These are phyloP conservation scores for Sclerotinia nivalis DNA, from an alignment of 2,329 filamentous ascomycete species.

Conservation along the genomic window DNA sequence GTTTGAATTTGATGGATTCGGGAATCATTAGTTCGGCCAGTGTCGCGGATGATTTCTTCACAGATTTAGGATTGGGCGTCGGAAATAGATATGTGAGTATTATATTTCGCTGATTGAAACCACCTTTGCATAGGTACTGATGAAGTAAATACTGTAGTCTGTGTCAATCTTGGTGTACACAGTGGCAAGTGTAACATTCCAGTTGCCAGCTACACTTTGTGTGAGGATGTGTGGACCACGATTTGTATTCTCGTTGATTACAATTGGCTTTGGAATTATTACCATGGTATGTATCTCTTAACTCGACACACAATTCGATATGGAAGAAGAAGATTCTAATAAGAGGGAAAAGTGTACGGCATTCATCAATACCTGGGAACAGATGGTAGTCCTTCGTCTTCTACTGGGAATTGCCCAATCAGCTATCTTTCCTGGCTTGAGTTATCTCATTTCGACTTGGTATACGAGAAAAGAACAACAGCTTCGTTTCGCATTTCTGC, in stretches of 20 bases:
- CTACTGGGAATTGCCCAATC: slow-evolving; percentile 65
- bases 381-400: slow-evolving; percentile 68
- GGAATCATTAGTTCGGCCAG: slow-evolving; percentile 70
- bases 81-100: slow-evolving; percentile 59
- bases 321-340: background rate
- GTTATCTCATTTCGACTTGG: slow-evolving; percentile 49
- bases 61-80: slow-evolving; percentile 59
- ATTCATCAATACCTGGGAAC: slow-evolving; percentile 65
- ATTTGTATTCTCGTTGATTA: slow-evolving; percentile 61
- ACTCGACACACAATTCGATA: background rate
- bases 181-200: slow-evolving; percentile 65
- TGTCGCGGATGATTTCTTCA: slow-evolving; percentile 52
- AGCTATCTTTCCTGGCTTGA: slow-evolving; percentile 54
- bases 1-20: slow-evolving; percentile 67
- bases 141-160: slow-evolving; percentile 43
- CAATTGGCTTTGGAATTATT: slow-evolving; percentile 62
- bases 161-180: slow-evolving; percentile 75
- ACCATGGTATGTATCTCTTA: slow-evolving; percentile 48
- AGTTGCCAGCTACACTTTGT: slow-evolving; percentile 67
- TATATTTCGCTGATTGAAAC: background rate
- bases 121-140: background rate
- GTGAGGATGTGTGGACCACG: slow-evolving; percentile 66
- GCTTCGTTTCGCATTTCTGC: slow-evolving; percentile 64
- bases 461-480: slow-evolving; percentile 41
- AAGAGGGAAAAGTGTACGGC: slow-evolving; percentile 53